A percentile compares a stretch with the other conserved stretches of the same genome.
phyloP scores from a whole-genome alignment of 139 green algal species.

The Chlorella sp. region DNA sequence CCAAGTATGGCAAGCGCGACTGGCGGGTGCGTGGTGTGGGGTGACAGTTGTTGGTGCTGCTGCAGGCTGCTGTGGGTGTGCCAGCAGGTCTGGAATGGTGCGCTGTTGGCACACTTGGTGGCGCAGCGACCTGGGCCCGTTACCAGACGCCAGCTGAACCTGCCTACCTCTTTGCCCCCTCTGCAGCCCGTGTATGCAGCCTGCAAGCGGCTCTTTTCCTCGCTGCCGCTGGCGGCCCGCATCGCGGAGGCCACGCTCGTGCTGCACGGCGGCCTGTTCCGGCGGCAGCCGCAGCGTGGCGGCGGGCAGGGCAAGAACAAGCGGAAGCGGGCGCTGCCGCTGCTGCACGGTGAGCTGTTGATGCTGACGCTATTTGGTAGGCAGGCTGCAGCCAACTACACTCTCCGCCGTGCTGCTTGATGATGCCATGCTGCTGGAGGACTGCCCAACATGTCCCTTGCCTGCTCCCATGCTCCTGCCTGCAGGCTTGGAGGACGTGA shows the following conservation, averaged over 20 bases:
- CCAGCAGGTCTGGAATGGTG: background rate
- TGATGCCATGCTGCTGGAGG: too few species aligned
- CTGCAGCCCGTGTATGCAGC: slow-evolving; percentile 55
- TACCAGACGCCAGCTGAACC: background rate
- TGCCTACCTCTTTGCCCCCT: background rate
- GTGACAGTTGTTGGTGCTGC: background rate
- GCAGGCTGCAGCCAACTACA: background rate
- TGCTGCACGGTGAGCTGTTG: slow-evolving; percentile 3
- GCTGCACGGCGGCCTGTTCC: slow-evolving; percentile 86
- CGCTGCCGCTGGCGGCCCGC: slow-evolving; percentile 81
- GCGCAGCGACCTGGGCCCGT: background rate
- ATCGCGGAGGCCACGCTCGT: slow-evolving; percentile 80
- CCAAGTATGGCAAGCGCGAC: slow-evolving; percentile 67
- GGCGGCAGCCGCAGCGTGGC: slow-evolving; percentile 10
- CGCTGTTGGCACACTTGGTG: background rate
- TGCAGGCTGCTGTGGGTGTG: background rate
- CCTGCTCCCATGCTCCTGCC: background rate
- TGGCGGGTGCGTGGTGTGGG: slow-evolving; percentile 1
- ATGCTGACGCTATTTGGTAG: background rate
- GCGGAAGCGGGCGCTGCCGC: slow-evolving; percentile 35
- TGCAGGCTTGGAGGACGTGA: slow-evolving; percentile 23
- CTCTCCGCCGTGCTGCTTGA: background rate
- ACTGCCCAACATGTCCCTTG: too few species aligned
- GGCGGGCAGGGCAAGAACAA: slow-evolving; percentile 41
- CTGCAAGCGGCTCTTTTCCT: slow-evolving; percentile 76